Evolutionary conservation across 208 protist genomes (phyloP).

Genomic region (Trypanosoma avium): DNA sequence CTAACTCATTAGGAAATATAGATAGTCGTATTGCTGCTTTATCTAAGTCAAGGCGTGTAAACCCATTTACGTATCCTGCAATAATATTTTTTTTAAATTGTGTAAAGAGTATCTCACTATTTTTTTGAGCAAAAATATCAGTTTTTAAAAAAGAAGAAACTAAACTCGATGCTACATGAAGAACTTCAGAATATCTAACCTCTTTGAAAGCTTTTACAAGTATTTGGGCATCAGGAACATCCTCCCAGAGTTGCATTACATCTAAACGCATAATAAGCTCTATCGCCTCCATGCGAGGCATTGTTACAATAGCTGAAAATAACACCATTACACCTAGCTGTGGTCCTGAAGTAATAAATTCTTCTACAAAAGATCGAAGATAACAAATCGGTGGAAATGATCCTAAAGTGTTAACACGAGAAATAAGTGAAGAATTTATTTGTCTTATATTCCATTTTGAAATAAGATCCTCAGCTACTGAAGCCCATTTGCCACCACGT

Average conservation of each 20-base stretch:
- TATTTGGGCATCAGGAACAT: slow-evolving; percentile 18
- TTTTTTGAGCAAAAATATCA: slow-evolving; percentile 23
- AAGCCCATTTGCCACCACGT: slow-evolving; percentile 11
- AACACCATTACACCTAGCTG: slow-evolving; percentile 34
- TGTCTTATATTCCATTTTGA: not conserved
- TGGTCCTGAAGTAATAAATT: slow-evolving; percentile 14
- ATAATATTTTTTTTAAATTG: slow-evolving; percentile 8
- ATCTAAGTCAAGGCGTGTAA: slow-evolving; percentile 13
- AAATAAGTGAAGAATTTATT: slow-evolving; percentile 5
- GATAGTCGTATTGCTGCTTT: slow-evolving; percentile 26
- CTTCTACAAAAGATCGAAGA: slow-evolving; percentile 16
- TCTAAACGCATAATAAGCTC: slow-evolving; percentile 25
- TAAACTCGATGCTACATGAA: slow-evolving; percentile 7
- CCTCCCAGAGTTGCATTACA: slow-evolving; percentile 41
- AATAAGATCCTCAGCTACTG: slow-evolving; percentile 3
- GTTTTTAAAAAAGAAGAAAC: slow-evolving; percentile 13
- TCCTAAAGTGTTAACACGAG: not conserved
- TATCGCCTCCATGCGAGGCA: slow-evolving; percentile 37
- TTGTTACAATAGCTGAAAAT: slow-evolving; percentile 39
- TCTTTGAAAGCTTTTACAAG: slow-evolving; percentile 32
- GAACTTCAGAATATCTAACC: slow-evolving; percentile 30
- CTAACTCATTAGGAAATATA: slow-evolving; percentile 16
- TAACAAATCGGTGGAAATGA: not conserved
- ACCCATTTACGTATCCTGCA: slow-evolving; percentile 2
- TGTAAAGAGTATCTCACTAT: slow-evolving; percentile 12